phyloP scores from a whole-genome alignment of 768 basidiomycete species.

The Pleurotus eryngii region DNA sequence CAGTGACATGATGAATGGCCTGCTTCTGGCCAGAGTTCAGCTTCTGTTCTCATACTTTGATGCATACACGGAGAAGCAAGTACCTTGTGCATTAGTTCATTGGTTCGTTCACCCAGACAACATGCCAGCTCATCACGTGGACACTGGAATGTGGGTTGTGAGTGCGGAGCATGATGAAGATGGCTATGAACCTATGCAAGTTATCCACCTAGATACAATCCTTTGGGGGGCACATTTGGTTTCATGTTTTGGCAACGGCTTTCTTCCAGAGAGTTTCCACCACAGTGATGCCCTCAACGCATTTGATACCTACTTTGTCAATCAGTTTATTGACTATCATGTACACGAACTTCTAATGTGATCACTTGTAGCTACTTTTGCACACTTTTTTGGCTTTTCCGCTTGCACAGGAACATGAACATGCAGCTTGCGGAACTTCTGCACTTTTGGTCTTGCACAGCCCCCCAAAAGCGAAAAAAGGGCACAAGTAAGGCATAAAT shows the following conservation, averaged over 20 bases:
- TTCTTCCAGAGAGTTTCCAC: conserved; percentile 6
- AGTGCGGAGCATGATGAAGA: conserved; percentile 10
- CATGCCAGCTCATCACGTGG: conserved; percentile 2
- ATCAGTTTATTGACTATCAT: conserved; percentile 21
- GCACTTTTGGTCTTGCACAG: too few relatives aligned
- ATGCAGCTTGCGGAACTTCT: too few relatives aligned
- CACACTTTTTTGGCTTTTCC: neutral
- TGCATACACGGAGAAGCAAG: neutral
- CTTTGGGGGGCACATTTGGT: conserved; percentile 8
- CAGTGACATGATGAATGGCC: conserved; percentile 18
- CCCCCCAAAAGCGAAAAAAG: too few relatives aligned
- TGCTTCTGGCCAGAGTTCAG: conserved; percentile 22
- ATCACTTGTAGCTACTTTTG: neutral
- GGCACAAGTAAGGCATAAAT: too few relatives aligned
- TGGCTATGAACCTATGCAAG: neutral
- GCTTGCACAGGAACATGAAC: too few relatives aligned
- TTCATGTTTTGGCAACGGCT: conserved; percentile 2
- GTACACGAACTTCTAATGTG: conserved; percentile 2
- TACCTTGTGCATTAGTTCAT: conserved; percentile 29
- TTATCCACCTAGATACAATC: conserved; percentile 26
- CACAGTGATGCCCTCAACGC: conserved; percentile 13
- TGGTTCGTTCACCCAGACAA: conserved; percentile 23
- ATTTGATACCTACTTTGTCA: conserved; percentile 17
- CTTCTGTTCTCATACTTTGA: conserved; percentile 25
- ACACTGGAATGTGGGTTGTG: conserved; percentile 17